Percentiles rank a stretch among this genome's conserved stretches.
phyloP scores from a whole-genome alignment of 768 basidiomycete species.

The Cystofilobasidium macerans region DNA sequence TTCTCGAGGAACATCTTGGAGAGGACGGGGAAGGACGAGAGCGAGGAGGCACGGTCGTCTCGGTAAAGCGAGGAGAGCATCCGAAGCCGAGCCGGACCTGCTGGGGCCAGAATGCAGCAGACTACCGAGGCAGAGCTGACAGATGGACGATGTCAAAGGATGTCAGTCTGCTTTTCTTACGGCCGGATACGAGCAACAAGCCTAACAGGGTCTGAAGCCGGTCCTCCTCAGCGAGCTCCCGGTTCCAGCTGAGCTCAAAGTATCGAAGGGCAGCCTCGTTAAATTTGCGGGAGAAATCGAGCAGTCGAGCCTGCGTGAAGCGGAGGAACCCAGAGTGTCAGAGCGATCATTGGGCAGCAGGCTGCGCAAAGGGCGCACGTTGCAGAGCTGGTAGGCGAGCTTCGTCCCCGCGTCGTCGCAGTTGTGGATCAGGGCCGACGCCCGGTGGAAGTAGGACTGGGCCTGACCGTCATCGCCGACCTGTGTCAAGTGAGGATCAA shows the following conservation, averaged over 20 bases:
- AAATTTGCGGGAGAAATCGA: constrained; percentile 83
- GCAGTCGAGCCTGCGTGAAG: constrained; percentile 66
- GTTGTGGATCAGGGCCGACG: constrained; percentile 74
- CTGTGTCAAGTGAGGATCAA: neutral
- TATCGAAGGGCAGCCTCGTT: constrained; percentile 87
- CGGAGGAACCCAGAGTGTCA: neutral
- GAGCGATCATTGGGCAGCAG: neutral
- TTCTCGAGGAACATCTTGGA: constrained; percentile 98
- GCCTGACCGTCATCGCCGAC: constrained; percentile 95
- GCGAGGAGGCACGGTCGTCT: constrained; percentile 74
- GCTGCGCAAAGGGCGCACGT: constrained; percentile 29
- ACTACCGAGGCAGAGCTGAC: constrained; percentile 77
- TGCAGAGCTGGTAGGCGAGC: constrained; percentile 34
- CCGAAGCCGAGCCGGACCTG: constrained; percentile 89
- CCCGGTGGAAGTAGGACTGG: constrained; percentile 96
- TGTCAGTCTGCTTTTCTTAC: too few species aligned
- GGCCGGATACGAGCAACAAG: too few species aligned
- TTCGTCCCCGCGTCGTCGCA: constrained; percentile 63
- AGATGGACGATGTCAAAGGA: neutral
- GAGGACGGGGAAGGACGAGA: constrained; percentile 77
- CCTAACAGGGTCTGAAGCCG: constrained; percentile 78
- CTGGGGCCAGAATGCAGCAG: constrained; percentile 91
- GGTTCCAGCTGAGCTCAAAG: constrained; percentile 84
- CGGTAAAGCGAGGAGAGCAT: constrained; percentile 83
- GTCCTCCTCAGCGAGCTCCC: constrained; percentile 87